Evolutionary conservation across 2,329 filamentous ascomycete species (phyloP).

Genomic region (Orbilia quercus): DNA sequence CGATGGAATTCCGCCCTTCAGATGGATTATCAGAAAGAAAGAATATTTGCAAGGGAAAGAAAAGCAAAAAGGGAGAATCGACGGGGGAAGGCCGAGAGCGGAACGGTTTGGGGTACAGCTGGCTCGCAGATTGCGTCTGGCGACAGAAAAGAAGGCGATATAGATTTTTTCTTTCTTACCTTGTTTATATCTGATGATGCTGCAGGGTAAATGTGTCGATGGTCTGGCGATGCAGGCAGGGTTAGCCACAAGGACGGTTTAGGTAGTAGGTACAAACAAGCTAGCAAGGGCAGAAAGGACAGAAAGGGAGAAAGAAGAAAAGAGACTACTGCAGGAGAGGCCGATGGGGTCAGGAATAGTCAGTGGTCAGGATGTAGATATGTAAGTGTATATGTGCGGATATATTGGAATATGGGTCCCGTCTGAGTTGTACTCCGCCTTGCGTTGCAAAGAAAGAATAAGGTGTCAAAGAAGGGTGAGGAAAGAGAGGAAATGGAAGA

Average conservation of each 20-base stretch:
- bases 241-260: slow-evolving; percentile 28
- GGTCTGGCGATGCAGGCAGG: slow-evolving; percentile 45
- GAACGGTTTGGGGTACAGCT: slow-evolving; percentile 50
- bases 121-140: slow-evolving; percentile 42
- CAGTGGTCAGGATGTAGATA: slow-evolving; percentile 1
- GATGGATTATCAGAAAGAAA: slow-evolving; percentile 39
- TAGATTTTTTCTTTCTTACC: slow-evolving; percentile 39
- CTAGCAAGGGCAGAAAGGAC: slow-evolving; percentile 3
- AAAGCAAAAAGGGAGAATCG: slow-evolving; percentile 14
- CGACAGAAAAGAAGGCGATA: slow-evolving; percentile 13
- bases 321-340: slow-evolving; percentile 41
- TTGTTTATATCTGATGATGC: slow-evolving; percentile 37
- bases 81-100: slow-evolving; percentile 43
- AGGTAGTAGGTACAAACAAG: slow-evolving; percentile 33
- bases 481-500: not conserved
- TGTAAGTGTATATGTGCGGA: slow-evolving; percentile 9
- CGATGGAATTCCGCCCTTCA: slow-evolving; percentile 42
- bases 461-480: slow-evolving; percentile 16
- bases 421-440: slow-evolving; percentile 43
- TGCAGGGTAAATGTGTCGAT: slow-evolving; percentile 47
- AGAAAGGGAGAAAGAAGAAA: slow-evolving; percentile 14
- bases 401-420: slow-evolving; percentile 8
- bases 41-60: slow-evolving; percentile 19
- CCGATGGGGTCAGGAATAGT: slow-evolving; percentile 2
- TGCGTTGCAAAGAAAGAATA: too few species aligned